A percentile compares a stretch with the other conserved stretches of the same genome.
Evolutionary conservation across 169 alveolate species (phyloP).

Genomic region (Plasmodium cynomolgi): DNA sequence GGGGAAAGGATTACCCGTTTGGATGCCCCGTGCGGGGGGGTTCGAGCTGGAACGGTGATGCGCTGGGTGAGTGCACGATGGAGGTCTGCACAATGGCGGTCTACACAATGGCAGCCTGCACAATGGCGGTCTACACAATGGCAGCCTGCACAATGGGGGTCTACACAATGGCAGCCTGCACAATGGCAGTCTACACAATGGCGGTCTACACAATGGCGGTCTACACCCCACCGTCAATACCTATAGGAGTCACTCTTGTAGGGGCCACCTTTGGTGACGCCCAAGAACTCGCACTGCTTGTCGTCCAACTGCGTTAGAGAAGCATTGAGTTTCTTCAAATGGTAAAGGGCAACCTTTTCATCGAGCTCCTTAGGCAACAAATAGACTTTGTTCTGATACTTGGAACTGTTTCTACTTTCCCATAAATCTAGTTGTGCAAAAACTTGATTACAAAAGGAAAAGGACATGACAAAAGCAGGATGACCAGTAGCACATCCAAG

Average conservation of each 20-base stretch:
- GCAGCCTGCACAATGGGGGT: neutral
- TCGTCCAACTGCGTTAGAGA: conserved; percentile 93
- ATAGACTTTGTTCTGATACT: conserved; percentile 89
- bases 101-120: neutral
- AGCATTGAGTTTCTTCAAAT: conserved; percentile 94
- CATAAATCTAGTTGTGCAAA: conserved; percentile 87
- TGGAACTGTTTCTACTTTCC: conserved; percentile 78
- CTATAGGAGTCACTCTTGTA: conserved; percentile 94
- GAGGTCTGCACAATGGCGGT: neutral
- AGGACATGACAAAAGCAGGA: conserved; percentile 99
- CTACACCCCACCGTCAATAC: conserved; percentile 83
- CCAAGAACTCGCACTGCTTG: conserved; percentile 95
- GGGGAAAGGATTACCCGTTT: neutral
- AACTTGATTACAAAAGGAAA: conserved; percentile 96
- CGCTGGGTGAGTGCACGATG: neutral
- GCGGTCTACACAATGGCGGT: neutral
- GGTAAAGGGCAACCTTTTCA: conserved; percentile 98
- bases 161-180: too few species aligned
- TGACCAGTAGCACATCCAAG: conserved; percentile 99
- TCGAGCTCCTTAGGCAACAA: conserved; percentile 96
- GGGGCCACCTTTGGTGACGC: conserved; percentile 95
- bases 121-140: too few species aligned
- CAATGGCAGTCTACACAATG: neutral
- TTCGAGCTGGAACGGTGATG: neutral
- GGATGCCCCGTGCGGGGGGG: neutral